Conservation (phyloP, 2,329 filamentous ascomycete species). For the Aspergillus brasiliensis region DNA sequence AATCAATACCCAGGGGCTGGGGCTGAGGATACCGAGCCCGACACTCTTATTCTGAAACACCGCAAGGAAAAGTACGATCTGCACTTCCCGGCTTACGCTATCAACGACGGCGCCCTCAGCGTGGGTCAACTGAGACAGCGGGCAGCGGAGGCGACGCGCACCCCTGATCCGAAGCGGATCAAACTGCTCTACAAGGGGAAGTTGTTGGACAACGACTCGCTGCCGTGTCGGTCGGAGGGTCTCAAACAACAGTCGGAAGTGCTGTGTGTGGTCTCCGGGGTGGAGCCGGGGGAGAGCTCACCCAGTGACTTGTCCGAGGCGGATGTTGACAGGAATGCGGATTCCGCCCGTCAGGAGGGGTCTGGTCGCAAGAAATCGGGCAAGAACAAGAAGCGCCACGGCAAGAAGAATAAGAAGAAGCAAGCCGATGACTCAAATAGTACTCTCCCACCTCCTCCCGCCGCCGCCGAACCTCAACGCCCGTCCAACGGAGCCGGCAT, state of each 20-base stretch:
- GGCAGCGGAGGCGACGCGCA: conserved; percentile 42
- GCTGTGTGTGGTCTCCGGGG: conserved; percentile 48
- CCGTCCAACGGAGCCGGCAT: conserved; percentile 20
- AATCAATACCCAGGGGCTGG: conserved; percentile 17
- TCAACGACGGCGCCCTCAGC: conserved; percentile 48
- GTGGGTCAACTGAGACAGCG: conserved; percentile 45
- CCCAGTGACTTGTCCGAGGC: conserved; percentile 37
- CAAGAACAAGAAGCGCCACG: conserved; percentile 25
- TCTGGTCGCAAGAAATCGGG: conserved; percentile 15
- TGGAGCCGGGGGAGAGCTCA: conserved; percentile 31
- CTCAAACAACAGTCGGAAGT: conserved; percentile 53
- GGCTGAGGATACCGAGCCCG: conserved; percentile 40
- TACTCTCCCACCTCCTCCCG: conserved; percentile 20
- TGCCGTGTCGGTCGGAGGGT: conserved; percentile 45
- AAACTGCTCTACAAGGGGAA: conserved; percentile 52
- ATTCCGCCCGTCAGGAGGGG: conserved; percentile 19
- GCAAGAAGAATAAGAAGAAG: conserved; percentile 31
- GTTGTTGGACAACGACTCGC: conserved; percentile 44
- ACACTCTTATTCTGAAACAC: conserved; percentile 48
- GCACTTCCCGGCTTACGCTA: conserved; percentile 50
- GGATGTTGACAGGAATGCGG: conserved; percentile 24
- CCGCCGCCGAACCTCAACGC: conserved; percentile 10
- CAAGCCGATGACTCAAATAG: conserved; percentile 15
- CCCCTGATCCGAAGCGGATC: conserved; percentile 40
- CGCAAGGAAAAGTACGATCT: conserved; percentile 45